A percentile compares a stretch with the other conserved stretches of the same genome.
phyloP scores from a whole-genome alignment of 2,329 filamentous ascomycete species.

The Fusarium nurragi region DNA sequence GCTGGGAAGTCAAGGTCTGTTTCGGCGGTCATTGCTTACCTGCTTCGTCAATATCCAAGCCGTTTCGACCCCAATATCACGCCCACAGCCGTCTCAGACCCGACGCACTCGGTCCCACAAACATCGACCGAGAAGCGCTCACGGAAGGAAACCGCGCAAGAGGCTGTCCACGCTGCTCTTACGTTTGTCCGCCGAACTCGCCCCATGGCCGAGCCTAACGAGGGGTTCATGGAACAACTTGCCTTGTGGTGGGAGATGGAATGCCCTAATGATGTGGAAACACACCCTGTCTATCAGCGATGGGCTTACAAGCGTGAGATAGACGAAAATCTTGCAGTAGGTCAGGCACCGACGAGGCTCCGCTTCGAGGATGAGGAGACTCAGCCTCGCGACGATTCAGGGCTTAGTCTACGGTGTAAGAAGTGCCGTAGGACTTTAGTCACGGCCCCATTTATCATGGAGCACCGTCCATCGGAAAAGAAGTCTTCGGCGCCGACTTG shows the following conservation, averaged over 20 bases:
- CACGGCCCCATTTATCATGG: conserved; percentile 69
- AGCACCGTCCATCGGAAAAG: conserved; percentile 60
- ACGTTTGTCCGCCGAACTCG: conserved; percentile 74
- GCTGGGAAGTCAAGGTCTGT: conserved; percentile 97
- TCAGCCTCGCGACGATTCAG: conserved; percentile 48
- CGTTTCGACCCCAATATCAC: conserved; percentile 57
- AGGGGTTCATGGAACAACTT: conserved; percentile 90
- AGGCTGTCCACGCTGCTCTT: conserved; percentile 70
- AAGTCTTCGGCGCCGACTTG: conserved; percentile 57
- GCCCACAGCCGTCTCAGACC: conserved; percentile 37
- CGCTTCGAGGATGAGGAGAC: conserved; percentile 81
- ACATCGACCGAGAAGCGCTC: conserved; percentile 32
- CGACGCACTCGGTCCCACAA: conserved; percentile 11
- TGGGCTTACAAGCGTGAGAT: conserved; percentile 67
- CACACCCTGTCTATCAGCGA: conserved; percentile 81
- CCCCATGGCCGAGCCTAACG: conserved; percentile 86
- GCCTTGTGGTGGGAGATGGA: conserved; percentile 88
- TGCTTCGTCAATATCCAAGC: conserved; percentile 74
- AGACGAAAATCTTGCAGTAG: conserved; percentile 70
- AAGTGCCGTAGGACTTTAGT: conserved; percentile 80
- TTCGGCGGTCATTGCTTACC: conserved; percentile 82
- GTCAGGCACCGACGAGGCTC: conserved; percentile 82
- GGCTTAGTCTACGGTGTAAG: conserved; percentile 75
- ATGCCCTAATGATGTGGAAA: conserved; percentile 72
- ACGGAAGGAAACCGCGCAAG: conserved; percentile 50